A percentile compares a stretch with the other conserved stretches of the same genome.
phyloP scores from a whole-genome alignment of 495 filamentous ascomycete species.

The Halenospora varia region DNA sequence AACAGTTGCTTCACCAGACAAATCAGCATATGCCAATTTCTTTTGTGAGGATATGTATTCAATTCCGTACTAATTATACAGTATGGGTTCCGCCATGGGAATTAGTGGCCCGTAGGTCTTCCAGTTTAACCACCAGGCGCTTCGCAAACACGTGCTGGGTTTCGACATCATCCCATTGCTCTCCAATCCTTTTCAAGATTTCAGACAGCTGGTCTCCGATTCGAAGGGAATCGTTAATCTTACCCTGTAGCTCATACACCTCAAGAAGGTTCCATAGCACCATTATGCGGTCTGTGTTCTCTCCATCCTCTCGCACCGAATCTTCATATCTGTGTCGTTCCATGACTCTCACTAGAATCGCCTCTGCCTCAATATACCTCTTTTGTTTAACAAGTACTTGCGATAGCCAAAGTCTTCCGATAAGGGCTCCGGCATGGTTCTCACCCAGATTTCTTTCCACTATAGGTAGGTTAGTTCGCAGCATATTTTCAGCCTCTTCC shows the following conservation, averaged over 20 bases:
- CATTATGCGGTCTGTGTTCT: conserved; percentile 25
- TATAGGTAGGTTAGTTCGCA: conserved; percentile 22
- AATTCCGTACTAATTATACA: no score
- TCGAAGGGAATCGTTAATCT: conserved; percentile 21
- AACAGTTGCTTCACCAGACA: no score
- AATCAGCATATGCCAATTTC: no score
- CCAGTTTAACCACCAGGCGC: no score
- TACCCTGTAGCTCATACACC: conserved; percentile 20
- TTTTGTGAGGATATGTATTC: no score
- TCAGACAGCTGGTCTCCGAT: no score
- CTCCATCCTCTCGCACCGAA: conserved; percentile 13
- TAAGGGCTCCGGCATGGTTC: conserved; percentile 31
- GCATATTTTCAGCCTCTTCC: conserved; percentile 28
- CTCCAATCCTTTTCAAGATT: no score
- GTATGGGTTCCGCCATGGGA: no score
- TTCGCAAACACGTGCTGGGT: no score
- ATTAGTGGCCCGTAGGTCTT: no score
- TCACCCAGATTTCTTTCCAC: conserved; percentile 34
- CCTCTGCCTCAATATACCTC: conserved; percentile 30
- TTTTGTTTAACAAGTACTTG: conserved; percentile 17
- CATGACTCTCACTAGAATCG: conserved; percentile 19
- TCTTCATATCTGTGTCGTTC: conserved; percentile 14
- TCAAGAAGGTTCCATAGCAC: conserved; percentile 17
- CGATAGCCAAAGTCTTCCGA: conserved; percentile 24
- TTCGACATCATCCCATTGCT: no score